These are phyloP conservation scores for Epichloe bromicola DNA, from an alignment of 2,329 filamentous ascomycete genomes.

Conservation along the genomic window DNA sequence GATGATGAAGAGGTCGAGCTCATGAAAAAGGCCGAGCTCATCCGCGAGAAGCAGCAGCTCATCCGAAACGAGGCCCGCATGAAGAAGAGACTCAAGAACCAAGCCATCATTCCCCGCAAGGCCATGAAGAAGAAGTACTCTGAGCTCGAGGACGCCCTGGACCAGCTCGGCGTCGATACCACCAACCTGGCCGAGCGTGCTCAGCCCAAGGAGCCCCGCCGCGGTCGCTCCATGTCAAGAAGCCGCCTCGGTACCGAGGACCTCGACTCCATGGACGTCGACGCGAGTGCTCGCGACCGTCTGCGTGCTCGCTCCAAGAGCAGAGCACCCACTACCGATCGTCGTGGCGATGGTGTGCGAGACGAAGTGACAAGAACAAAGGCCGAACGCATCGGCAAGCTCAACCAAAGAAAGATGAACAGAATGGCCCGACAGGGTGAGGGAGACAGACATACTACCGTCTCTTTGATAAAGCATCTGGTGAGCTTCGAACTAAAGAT, in stretches of 20 bases:
- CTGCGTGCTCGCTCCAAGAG: slow-evolving; percentile 64
- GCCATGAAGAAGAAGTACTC: slow-evolving; percentile 69
- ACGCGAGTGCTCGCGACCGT: slow-evolving; percentile 42
- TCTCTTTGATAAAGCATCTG: slow-evolving; percentile 79
- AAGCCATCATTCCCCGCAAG: slow-evolving; percentile 79
- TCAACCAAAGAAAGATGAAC: slow-evolving; percentile 98
- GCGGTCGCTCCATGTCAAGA: slow-evolving; percentile 58
- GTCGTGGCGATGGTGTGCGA: slow-evolving; percentile 64
- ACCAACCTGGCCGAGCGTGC: slow-evolving; percentile 61
- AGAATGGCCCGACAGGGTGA: slow-evolving; percentile 94
- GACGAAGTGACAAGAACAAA: slow-evolving; percentile 55
- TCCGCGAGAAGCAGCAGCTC: slow-evolving; percentile 84
- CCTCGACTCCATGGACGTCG: slow-evolving; percentile 64
- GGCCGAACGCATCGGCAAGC: slow-evolving; percentile 75
- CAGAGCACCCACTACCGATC: slow-evolving; percentile 47
- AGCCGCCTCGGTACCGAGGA: slow-evolving; percentile 50
- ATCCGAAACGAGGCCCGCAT: slow-evolving; percentile 91
- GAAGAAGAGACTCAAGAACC: slow-evolving; percentile 95
- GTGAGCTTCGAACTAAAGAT: slow-evolving; percentile 40
- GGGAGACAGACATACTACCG: slow-evolving; percentile 79
- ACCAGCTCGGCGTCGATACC: slow-evolving; percentile 76
- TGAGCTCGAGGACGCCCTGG: slow-evolving; percentile 75
- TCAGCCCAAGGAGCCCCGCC: slow-evolving; percentile 46
- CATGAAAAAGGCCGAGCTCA: slow-evolving; percentile 82
- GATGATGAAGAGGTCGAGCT: slow-evolving; percentile 83